Conservation (phyloP, 2,329 filamentous ascomycete genomes). For the Cercospora brassicicola region DNA sequence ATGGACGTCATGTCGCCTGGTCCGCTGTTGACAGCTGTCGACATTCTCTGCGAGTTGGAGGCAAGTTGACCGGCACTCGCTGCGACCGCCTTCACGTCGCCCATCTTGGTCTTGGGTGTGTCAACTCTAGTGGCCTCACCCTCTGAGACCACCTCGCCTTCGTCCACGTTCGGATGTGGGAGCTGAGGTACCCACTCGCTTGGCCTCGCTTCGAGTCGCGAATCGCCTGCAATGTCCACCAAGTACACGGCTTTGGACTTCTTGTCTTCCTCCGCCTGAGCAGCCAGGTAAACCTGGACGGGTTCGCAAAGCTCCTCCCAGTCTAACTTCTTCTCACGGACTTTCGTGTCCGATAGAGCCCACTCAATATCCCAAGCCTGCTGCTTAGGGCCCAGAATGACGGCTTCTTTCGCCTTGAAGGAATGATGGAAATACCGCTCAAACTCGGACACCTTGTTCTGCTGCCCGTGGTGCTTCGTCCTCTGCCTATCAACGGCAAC, state of each 20-base stretch:
- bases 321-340: neutral
- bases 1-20: too few relatives aligned
- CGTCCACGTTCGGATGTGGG: neutral
- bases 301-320: neutral
- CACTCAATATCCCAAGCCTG: neutral
- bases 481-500: neutral
- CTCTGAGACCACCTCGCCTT: too few relatives aligned
- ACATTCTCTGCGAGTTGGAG: too few relatives aligned
- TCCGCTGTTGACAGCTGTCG: too few relatives aligned
- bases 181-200: neutral
- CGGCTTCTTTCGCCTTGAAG: neutral
- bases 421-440: neutral
- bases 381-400: neutral
- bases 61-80: too few relatives aligned
- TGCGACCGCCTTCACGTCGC: too few relatives aligned
- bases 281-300: neutral
- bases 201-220: neutral
- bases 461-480: neutral
- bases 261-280: neutral
- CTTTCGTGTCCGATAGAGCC: neutral
- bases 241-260: neutral
- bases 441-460: neutral
- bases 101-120: too few relatives aligned
- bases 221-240: neutral
- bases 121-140: too few relatives aligned